These are phyloP conservation scores for Raddia distichophylla DNA, from an alignment of 176 grass and related monocot genomes.

Conservation along the genomic window DNA sequence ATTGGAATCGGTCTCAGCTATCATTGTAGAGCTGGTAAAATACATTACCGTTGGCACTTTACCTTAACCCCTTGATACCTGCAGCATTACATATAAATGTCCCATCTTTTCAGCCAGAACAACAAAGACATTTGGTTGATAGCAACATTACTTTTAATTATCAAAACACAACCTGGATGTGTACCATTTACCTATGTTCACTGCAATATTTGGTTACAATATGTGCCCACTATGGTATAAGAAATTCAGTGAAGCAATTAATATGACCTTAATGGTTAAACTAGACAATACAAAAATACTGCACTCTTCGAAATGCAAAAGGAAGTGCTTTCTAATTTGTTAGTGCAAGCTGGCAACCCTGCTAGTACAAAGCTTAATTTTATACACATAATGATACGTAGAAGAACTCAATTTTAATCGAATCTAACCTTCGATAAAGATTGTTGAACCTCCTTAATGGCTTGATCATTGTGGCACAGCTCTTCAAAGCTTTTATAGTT, in stretches of 20 bases:
- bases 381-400: background rate
- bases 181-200: background rate
- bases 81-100: background rate
- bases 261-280: background rate
- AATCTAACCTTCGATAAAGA: conserved; percentile 67
- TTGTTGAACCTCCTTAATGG: conserved; percentile 68
- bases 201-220: background rate
- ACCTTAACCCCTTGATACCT: background rate
- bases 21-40: background rate
- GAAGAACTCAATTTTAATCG: background rate
- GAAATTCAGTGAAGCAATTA: background rate
- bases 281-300: background rate
- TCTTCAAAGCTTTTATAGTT: conserved; percentile 52
- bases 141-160: background rate
- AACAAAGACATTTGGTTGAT: background rate
- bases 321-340: background rate
- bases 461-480: conserved; percentile 68
- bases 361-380: background rate
- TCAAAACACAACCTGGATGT: background rate
- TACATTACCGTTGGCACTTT: background rate
- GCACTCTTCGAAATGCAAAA: background rate
- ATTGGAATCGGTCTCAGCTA: background rate
- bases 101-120: background rate
- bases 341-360: background rate
- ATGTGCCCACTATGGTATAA: background rate